Percentiles rank a stretch among this genome's conserved stretches.
These are phyloP conservation scores for Coleophoma cylindrospora DNA, from an alignment of 2,329 filamentous ascomycete species.

Conservation along the genomic window DNA sequence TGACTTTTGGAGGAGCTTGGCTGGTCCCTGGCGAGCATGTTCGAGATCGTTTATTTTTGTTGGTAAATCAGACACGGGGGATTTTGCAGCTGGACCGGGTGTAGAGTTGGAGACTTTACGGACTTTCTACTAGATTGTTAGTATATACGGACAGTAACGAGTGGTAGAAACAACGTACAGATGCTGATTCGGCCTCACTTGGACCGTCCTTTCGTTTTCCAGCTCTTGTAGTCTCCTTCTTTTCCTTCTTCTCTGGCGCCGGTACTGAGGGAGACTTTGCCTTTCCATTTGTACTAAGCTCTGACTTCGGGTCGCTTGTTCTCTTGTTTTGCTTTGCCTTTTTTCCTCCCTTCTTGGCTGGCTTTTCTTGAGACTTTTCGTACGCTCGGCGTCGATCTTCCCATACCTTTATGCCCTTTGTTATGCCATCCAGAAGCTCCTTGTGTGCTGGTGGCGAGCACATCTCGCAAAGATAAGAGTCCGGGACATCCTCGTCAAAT, in stretches of 20 bases:
- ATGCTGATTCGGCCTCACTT: constrained; percentile 41
- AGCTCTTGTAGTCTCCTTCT: constrained; percentile 31
- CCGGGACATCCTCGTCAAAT: constrained; percentile 69
- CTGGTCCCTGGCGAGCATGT: constrained; percentile 60
- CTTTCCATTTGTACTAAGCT: constrained; percentile 32
- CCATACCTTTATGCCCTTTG: constrained; percentile 82
- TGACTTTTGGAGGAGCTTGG: constrained; percentile 65
- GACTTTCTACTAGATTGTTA: constrained; percentile 30
- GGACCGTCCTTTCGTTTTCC: constrained; percentile 38
- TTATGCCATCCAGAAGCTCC: constrained; percentile 72
- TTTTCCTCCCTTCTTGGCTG: constrained; percentile 43
- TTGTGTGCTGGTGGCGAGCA: constrained; percentile 82
- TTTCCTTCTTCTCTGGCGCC: constrained; percentile 32
- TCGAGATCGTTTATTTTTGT: constrained; percentile 49
- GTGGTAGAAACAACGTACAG: constrained; percentile 32
- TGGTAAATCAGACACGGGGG: constrained; percentile 16
- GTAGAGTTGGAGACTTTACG: constrained; percentile 49
- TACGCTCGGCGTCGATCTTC: constrained; percentile 59
- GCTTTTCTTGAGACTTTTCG: constrained; percentile 48
- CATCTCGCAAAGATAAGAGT: constrained; percentile 87
- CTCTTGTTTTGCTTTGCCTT: constrained; percentile 53
- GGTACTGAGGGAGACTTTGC: constrained; percentile 19
- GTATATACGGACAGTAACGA: not conserved
- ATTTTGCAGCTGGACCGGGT: constrained; percentile 28
- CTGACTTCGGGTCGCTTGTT: constrained; percentile 53